Evolutionary conservation across 352 stramenopile genomes (phyloP), one percentile per base, ranked within the genome.

Genomic region (Halophytophthora batemanensis): DNA sequence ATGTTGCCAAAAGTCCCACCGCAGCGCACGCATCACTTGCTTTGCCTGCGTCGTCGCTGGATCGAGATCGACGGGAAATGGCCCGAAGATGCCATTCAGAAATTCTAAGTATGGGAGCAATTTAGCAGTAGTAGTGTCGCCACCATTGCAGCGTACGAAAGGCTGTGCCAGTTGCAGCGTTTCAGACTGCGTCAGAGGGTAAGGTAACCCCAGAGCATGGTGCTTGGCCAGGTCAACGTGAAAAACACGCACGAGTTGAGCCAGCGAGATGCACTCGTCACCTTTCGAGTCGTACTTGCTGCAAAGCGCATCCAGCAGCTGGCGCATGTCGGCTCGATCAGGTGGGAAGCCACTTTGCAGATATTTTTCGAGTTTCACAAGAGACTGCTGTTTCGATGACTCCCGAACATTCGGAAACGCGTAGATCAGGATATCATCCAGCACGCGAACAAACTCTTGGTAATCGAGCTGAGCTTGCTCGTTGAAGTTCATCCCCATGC

Each of bases 401-500:
- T 59, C 39, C 0, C 57, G 45, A 18, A 70, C 45, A 1, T 49
- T 50, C 2, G 61, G 58, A 2, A 64, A 48, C 13, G 69, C 69
- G 45, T 85, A 87, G 18, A 84, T 59, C 17, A 87, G 57, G 39
- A 86, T 71, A 25, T 87, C 77, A 7, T 79, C 56, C 21, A 87
- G 45, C 15, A 82, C 70, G 22, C 71, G 55, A 0, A 80, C 46
- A 21, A 86, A 71, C 22, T 84, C 72, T 10, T 50, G 65, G 49
- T 80, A 74, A 39, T 85, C 74, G 10, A 88, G 28, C 21, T 74
- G 70, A 6, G 63, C 74, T 15, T 79, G 64, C 1, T 58, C 36
- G 40, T 85, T 76, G 18, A 86, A 85, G 15, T 70, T 84, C 59
- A 88, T 74, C 7, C 77, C 77, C 25, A 88, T 51, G 46, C 77